Evolutionary conservation across 768 basidiomycete species (phyloP).

Genomic region (Termitomyces sp.): DNA sequence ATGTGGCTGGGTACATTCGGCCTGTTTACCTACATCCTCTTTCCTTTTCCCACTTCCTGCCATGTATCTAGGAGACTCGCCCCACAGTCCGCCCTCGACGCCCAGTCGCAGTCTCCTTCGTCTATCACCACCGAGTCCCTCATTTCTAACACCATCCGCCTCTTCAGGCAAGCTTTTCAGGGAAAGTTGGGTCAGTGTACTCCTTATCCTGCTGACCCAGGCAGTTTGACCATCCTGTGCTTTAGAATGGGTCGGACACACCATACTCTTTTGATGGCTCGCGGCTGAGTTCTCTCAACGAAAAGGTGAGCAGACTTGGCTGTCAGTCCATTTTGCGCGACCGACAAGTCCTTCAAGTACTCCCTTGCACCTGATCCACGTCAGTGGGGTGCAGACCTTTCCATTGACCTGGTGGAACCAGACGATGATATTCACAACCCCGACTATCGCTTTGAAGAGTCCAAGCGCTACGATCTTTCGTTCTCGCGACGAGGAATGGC

Average conservation of each 20-base stretch:
- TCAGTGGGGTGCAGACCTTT: constrained; percentile 59
- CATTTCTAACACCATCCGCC: constrained; percentile 17
- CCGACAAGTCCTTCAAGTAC: constrained; percentile 35
- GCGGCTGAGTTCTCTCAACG: constrained; percentile 36
- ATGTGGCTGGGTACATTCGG: constrained; percentile 8
- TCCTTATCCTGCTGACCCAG: not conserved
- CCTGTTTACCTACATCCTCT: constrained; percentile 10
- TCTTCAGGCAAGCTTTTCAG: constrained; percentile 30
- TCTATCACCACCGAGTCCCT: constrained; percentile 5
- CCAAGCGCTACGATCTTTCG: constrained; percentile 33
- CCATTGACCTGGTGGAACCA: constrained; percentile 48
- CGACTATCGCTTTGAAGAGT: constrained; percentile 25
- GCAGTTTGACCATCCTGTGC: not conserved
- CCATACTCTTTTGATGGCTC: constrained; percentile 42
- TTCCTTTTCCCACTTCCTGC: constrained; percentile 18
- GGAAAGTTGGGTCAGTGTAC: constrained; percentile 34
- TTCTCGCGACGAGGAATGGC: constrained; percentile 59
- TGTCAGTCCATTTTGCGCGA: not conserved
- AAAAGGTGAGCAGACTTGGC: constrained; percentile 29
- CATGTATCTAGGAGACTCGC: constrained; percentile 19
- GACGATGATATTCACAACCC: constrained; percentile 78
- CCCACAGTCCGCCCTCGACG: constrained; percentile 26
- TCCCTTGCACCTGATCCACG: constrained; percentile 62
- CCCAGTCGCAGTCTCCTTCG: constrained; percentile 25
- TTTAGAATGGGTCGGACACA: constrained; percentile 31